phyloP scores from a whole-genome alignment of 306 rosid species.

The Sicyos baderoa region DNA sequence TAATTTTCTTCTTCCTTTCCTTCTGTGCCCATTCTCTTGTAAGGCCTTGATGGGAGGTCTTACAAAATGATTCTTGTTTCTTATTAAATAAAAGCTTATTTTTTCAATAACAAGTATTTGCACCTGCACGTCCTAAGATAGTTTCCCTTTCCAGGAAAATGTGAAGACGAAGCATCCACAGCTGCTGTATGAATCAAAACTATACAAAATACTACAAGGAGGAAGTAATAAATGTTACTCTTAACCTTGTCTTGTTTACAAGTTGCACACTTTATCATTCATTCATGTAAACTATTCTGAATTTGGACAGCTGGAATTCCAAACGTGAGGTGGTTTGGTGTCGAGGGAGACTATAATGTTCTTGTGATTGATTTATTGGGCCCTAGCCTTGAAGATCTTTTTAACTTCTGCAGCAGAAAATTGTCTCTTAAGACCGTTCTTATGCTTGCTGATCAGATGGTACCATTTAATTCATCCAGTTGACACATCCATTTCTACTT shows the following conservation, averaged over 20 bases:
- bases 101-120: background rate
- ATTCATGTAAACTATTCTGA: constrained; percentile 14
- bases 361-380: constrained; percentile 97
- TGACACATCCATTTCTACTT: constrained; percentile 7
- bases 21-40: too few species aligned
- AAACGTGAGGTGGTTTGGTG: constrained; percentile 80
- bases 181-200: constrained; percentile 79
- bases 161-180: constrained; percentile 96
- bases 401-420: constrained; percentile 88
- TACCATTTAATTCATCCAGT: constrained; percentile 25
- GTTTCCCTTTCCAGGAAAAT: constrained; percentile 51
- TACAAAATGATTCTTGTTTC: background rate
- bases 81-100: background rate
- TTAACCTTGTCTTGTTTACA: constrained; percentile 21
- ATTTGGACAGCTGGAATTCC: constrained; percentile 72
- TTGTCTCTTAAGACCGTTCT: constrained; percentile 92
- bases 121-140: constrained; percentile 14
- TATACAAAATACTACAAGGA: constrained; percentile 90
- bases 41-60: too few species aligned
- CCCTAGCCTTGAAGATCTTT: constrained; percentile 94
- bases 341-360: constrained; percentile 89
- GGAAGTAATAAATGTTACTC: constrained; percentile 64
- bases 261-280: constrained; percentile 23
- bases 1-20: too few species aligned
- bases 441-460: constrained; percentile 99